Conservation (phyloP, 148 eudicot species). For the Linanthus parryae region DNA sequence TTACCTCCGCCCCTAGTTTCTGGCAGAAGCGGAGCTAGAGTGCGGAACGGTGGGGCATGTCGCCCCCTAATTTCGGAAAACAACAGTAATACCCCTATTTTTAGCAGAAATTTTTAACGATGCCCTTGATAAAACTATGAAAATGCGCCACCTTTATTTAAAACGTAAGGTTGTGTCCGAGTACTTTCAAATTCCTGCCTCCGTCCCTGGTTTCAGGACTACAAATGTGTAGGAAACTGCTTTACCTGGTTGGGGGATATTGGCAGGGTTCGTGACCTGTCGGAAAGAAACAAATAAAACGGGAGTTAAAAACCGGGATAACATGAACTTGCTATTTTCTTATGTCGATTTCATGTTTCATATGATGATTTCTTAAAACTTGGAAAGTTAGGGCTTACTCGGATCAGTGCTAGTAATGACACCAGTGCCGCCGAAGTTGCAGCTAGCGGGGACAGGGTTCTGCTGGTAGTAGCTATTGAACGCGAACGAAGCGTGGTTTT, state of each 20-base stretch:
- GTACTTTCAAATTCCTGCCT: too few species aligned
- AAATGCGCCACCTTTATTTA: too few species aligned
- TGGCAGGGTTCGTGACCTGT: conserved; percentile 72
- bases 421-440: conserved; percentile 26
- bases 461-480: conserved; percentile 26
- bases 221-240: not conserved
- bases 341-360: not conserved
- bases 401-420: conserved; percentile 81
- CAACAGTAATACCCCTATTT: too few species aligned
- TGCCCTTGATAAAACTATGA: too few species aligned
- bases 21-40: too few species aligned
- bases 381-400: conserved; percentile 42
- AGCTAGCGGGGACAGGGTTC: conserved; percentile 27
- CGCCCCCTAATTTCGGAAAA: too few species aligned
- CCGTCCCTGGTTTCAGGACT: too few species aligned
- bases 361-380: not conserved
- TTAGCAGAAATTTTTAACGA: too few species aligned
- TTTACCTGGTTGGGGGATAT: conserved; percentile 83
- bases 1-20: too few species aligned
- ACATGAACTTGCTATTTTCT: not conserved
- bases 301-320: not conserved
- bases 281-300: conserved; percentile 5
- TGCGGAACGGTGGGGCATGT: too few species aligned
- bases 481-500: conserved; percentile 22
- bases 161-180: too few species aligned